Percentiles rank a stretch among this genome's conserved stretches.
Evolutionary conservation across 2,329 filamentous ascomycete species (phyloP).

Genomic region (Pochonia chlamydosporia): DNA sequence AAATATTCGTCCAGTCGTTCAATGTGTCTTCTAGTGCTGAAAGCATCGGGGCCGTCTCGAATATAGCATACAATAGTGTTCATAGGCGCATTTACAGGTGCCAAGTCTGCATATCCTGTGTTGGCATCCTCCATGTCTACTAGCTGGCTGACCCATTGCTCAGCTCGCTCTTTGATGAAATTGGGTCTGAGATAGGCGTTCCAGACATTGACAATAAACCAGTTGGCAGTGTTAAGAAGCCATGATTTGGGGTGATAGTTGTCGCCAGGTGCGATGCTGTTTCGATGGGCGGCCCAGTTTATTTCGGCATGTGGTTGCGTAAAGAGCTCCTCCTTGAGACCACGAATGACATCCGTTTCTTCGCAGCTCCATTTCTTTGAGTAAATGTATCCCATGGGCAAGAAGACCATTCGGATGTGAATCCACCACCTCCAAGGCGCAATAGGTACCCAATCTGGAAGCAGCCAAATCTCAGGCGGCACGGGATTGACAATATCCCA

Average conservation of each 20-base stretch:
- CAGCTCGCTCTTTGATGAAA: slow-evolving; percentile 62
- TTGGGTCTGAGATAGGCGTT: slow-evolving; percentile 68
- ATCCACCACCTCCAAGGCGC: slow-evolving; percentile 97
- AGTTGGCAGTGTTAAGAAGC: slow-evolving; percentile 74
- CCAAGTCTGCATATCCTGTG: slow-evolving; percentile 79
- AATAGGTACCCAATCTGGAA: slow-evolving; percentile 86
- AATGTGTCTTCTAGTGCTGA: slow-evolving; percentile 67
- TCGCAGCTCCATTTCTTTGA: slow-evolving; percentile 77
- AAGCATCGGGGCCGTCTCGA: slow-evolving; percentile 70
- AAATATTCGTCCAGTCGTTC: slow-evolving; percentile 81
- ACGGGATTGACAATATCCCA: slow-evolving; percentile 96
- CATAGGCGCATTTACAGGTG: slow-evolving; percentile 85
- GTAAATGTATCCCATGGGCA: slow-evolving; percentile 87
- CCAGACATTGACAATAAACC: slow-evolving; percentile 73
- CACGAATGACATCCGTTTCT: slow-evolving; percentile 65
- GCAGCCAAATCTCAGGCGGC: slow-evolving; percentile 86
- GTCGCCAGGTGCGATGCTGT: slow-evolving; percentile 72
- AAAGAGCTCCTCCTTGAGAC: slow-evolving; percentile 76
- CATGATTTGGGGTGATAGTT: slow-evolving; percentile 92
- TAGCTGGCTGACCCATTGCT: slow-evolving; percentile 75
- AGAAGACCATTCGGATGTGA: slow-evolving; percentile 93
- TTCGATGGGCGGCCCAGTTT: slow-evolving; percentile 70
- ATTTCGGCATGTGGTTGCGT: slow-evolving; percentile 72
- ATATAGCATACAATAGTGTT: slow-evolving; percentile 85
- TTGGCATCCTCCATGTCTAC: slow-evolving; percentile 91